phyloP scores from a whole-genome alignment of 768 basidiomycete genomes.

The Agrocybe praecox region DNA sequence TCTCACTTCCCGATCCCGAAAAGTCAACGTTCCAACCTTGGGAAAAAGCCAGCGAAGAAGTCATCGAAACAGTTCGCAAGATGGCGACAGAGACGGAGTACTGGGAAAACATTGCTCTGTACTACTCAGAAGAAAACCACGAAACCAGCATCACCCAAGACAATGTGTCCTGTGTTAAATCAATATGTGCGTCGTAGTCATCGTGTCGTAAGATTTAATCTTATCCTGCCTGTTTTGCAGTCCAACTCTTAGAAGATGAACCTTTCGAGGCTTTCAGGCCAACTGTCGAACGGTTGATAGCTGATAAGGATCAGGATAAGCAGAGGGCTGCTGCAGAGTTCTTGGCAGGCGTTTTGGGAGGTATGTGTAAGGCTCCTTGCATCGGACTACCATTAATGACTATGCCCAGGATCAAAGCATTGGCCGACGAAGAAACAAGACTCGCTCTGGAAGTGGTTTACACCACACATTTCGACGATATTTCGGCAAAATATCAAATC shows the following conservation, averaged over 20 bases:
- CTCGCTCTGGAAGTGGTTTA: constrained; percentile 80
- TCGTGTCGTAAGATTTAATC: too few species aligned
- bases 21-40: constrained; percentile 61
- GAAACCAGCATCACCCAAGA: constrained; percentile 66
- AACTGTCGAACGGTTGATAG: constrained; percentile 62
- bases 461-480: constrained; percentile 63
- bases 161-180: constrained; percentile 73
- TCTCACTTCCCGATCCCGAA: constrained; percentile 45
- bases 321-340: constrained; percentile 88
- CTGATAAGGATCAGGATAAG: constrained; percentile 80
- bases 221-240: too few species aligned
- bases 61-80: constrained; percentile 51
- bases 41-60: constrained; percentile 53
- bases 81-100: constrained; percentile 50
- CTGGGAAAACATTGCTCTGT: constrained; percentile 69
- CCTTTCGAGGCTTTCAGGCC: constrained; percentile 66
- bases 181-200: constrained; percentile 58
- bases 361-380: constrained; percentile 28
- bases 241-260: constrained; percentile 78
- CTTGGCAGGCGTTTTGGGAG: constrained; percentile 70
- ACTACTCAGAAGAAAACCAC: constrained; percentile 80
- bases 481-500: constrained; percentile 76
- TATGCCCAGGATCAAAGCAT: constrained; percentile 71
- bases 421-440: constrained; percentile 78
- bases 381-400: neutral